Evolutionary conservation across 164 flowering plant species (phyloP), one percentile per base, ranked within the genome.

Genomic region (Magnolia changhungtana): DNA sequence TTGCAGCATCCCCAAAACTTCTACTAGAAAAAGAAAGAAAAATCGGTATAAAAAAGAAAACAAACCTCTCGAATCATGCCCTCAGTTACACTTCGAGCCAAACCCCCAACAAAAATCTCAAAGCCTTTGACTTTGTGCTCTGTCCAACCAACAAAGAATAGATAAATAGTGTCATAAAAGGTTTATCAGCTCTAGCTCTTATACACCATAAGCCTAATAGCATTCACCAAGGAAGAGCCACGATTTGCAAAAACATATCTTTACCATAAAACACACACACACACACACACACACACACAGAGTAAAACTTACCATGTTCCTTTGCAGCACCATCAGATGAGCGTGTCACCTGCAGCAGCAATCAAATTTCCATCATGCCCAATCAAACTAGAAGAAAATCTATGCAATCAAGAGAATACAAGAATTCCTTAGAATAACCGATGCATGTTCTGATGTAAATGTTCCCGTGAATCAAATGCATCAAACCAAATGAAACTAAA

Each of bases 41-140:
- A 55, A 7, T 55, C 5, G 7, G n/a, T 31, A 31, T 18, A 68
- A 68, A 50, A 67, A 55, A 29, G 71, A 29, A 52, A 24, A 63
- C 72, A 61, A 23, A 85, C 87, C 87, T 83, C 77, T 9, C 27
- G 81, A 58, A 85, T 74, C 63, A 71, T 81, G 71, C 68, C 72
- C 73, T 85, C 87, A 8, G 84, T 79, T 31, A 81, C 69, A 13
- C 74, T 77, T 10, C 77, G 75, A 71, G 85, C 50, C 74, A 85
- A 74, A 7, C 85, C 87, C n/a, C 87, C 87, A 72, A 85, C 80
- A 75, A 85, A 85, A 66, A 85, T 82, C 71, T 85, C 87, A 8
- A 74, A 52, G 3, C 87, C 87, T 75, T 73, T 85, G 11, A 63
- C 77, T 52, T 21, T 77, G 76, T 75, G 71, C 65, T 80, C 83